Percentiles rank a stretch among this genome's conserved stretches.
phyloP scores from a whole-genome alignment of 1,139 yeast genomes.

The Yarrowia galli region DNA sequence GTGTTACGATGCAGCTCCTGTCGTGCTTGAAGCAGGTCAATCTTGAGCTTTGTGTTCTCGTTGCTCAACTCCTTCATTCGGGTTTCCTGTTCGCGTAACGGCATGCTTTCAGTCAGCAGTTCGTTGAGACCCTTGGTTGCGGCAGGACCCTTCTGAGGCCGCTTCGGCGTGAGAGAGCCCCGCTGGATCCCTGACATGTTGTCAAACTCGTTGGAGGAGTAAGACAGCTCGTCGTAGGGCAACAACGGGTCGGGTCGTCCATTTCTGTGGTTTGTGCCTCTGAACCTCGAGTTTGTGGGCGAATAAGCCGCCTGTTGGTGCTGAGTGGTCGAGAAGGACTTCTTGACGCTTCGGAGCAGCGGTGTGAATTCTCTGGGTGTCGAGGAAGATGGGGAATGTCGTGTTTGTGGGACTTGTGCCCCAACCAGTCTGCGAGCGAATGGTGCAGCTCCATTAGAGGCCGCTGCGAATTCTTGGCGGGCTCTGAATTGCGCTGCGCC shows the following conservation, averaged over 20 bases:
- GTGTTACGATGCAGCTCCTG: slow-evolving; percentile 28
- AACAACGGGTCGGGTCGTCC: slow-evolving; percentile 23
- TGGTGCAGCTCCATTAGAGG: slow-evolving; percentile 15
- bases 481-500: slow-evolving; percentile 35
- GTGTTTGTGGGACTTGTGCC: background rate
- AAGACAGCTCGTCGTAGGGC: slow-evolving; percentile 26
- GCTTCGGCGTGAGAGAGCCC: slow-evolving; percentile 1
- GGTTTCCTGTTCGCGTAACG: slow-evolving; percentile 26
- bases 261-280: background rate
- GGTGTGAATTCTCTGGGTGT: slow-evolving; percentile 24
- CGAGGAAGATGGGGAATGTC: slow-evolving; percentile 2
- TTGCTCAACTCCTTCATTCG: slow-evolving; percentile 35
- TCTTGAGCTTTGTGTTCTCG: slow-evolving; percentile 37
- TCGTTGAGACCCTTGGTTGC: slow-evolving; percentile 25
- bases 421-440: slow-evolving; percentile 25
- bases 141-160: background rate
- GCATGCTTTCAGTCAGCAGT: slow-evolving; percentile 32
- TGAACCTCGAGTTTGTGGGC: slow-evolving; percentile 22
- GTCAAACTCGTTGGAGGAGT: slow-evolving; percentile 25
- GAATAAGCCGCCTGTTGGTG: slow-evolving; percentile 22
- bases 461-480: slow-evolving; percentile 28
- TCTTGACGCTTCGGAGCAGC: slow-evolving; percentile 25
- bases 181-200: slow-evolving; percentile 30
- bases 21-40: slow-evolving; percentile 18
- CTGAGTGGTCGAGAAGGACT: slow-evolving; percentile 8